phyloP scores from a whole-genome alignment of 75 land plant genomes.

The Chamaecyparis obtusa region DNA sequence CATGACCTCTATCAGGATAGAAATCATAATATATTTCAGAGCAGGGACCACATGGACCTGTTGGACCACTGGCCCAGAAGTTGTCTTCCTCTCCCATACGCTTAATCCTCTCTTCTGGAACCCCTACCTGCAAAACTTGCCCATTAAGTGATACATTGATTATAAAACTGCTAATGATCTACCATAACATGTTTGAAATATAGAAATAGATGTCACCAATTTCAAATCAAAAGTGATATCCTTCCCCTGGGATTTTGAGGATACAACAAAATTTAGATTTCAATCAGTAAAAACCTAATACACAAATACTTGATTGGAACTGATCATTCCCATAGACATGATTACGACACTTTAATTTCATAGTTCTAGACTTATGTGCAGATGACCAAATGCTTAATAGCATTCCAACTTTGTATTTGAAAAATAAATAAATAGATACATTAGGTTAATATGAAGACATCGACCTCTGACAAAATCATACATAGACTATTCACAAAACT shows the following conservation, averaged over 20 bases:
- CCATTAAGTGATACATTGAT: background rate
- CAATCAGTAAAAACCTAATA: background rate
- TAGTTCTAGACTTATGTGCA: background rate
- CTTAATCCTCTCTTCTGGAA: conserved; percentile 72
- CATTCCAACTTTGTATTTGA: background rate
- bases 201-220: background rate
- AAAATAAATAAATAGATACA: background rate
- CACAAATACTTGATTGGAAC: background rate
- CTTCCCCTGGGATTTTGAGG: background rate
- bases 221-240: background rate
- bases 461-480: background rate
- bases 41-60: conserved; percentile 98
- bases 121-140: conserved; percentile 54
- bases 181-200: background rate
- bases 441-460: background rate
- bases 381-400: background rate
- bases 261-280: background rate
- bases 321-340: background rate
- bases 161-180: background rate
- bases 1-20: conserved; percentile 72
- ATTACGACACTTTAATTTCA: background rate
- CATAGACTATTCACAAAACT: background rate
- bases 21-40: conserved; percentile 96
- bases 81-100: conserved; percentile 93
- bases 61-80: conserved; percentile 93